Conservation (phyloP, 768 basidiomycete species). For the Grammothele lineata region DNA sequence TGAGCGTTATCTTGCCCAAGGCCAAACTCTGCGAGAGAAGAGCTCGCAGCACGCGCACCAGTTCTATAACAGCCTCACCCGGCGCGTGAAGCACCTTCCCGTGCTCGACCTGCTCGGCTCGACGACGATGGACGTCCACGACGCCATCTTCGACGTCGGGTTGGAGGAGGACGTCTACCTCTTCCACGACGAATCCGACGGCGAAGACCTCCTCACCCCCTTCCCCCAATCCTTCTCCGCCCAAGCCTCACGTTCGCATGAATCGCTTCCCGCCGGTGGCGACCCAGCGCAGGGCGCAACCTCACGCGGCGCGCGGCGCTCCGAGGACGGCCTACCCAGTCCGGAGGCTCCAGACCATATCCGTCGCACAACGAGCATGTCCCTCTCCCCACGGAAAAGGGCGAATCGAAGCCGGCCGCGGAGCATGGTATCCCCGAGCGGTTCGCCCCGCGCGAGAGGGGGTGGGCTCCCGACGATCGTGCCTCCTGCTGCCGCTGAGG, state of each 20-base stretch:
- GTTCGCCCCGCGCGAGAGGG: constrained; percentile 22
- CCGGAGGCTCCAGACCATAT: constrained; percentile 3
- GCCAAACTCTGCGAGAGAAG: constrained; percentile 45
- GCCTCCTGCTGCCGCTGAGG: constrained; percentile 21
- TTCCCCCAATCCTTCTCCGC: constrained; percentile 3
- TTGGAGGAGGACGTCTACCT: constrained; percentile 40
- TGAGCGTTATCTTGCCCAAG: constrained; percentile 64
- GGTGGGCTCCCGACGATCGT: constrained; percentile 23
- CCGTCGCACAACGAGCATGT: constrained; percentile 18
- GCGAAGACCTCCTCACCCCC: constrained; percentile 30
- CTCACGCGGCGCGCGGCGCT: constrained; percentile 5
- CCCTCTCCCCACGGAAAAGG: constrained; percentile 17
- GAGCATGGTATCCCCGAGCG: constrained; percentile 15
- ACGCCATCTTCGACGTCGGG: constrained; percentile 77
- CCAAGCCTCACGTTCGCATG: constrained; percentile 11
- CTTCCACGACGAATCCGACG: constrained; percentile 51
- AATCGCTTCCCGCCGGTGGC: constrained; percentile 1
- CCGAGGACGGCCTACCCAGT: not conserved
- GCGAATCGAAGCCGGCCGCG: constrained; percentile 9
- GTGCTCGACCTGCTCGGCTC: constrained; percentile 76
- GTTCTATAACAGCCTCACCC: constrained; percentile 62
- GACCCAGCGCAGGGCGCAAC: not conserved
- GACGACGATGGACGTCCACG: constrained; percentile 60
- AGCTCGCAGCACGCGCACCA: constrained; percentile 49
- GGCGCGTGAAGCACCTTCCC: constrained; percentile 69